Percentiles rank a stretch among this genome's conserved stretches.
These are phyloP conservation scores for Hypoxylon sp. DNA, from an alignment of 2,329 filamentous ascomycete genomes.

Conservation along the genomic window DNA sequence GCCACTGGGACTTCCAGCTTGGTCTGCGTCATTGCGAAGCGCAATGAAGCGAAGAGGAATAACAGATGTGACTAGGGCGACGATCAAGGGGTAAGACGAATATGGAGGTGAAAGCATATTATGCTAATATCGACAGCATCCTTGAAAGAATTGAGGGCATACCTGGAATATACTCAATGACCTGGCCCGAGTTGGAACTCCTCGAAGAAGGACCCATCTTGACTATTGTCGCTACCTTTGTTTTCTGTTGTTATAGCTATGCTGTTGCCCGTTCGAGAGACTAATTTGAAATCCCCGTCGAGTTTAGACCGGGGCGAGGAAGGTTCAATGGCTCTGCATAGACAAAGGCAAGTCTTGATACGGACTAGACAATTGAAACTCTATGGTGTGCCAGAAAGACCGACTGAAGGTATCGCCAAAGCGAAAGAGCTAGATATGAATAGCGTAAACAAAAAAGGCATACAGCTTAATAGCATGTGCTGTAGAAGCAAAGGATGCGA, in stretches of 20 bases:
- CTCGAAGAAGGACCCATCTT: conserved; percentile 67
- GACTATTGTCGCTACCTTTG: conserved; percentile 37
- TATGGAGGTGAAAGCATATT: conserved; percentile 26
- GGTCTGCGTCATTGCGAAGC: conserved; percentile 41
- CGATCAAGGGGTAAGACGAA: conserved; percentile 23
- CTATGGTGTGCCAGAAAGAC: conserved; percentile 22
- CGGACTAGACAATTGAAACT: not conserved
- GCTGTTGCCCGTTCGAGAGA: conserved; percentile 35
- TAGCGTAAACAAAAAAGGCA: conserved; percentile 38
- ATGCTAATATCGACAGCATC: conserved; percentile 20
- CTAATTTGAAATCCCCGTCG: conserved; percentile 14
- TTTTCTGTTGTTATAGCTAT: conserved; percentile 16
- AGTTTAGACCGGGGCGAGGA: conserved; percentile 26
- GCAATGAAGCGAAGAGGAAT: conserved; percentile 18
- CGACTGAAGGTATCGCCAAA: conserved; percentile 15
- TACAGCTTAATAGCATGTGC: conserved; percentile 19
- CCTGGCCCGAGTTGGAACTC: conserved; percentile 80
- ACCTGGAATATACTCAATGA: conserved; percentile 98
- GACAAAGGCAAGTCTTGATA: conserved; percentile 29
- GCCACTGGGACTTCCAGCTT: conserved; percentile 48
- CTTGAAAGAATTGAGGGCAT: conserved; percentile 55
- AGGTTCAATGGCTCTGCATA: conserved; percentile 40
- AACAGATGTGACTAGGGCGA: conserved; percentile 36
- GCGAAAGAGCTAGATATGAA: conserved; percentile 18
- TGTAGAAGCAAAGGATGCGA: conserved; percentile 16